These are phyloP conservation scores for Suaeda aralocaspica DNA, from an alignment of 148 eudicot species.

Conservation along the genomic window DNA sequence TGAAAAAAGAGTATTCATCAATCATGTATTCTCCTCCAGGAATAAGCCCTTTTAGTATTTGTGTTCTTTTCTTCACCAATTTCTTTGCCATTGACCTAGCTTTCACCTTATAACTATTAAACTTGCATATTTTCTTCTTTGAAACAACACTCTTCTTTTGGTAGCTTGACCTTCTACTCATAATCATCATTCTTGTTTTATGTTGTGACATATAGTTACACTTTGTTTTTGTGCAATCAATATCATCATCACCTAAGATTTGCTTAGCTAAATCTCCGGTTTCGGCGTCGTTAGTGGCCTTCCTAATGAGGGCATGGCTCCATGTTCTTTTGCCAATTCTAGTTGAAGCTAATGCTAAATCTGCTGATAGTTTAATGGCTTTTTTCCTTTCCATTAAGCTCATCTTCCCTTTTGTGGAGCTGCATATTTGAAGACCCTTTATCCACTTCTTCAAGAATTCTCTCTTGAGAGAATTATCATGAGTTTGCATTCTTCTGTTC, in stretches of 20 bases:
- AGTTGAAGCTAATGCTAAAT: conserved; percentile 72
- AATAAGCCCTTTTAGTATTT: conserved; percentile 52
- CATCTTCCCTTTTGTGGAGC: conserved; percentile 40
- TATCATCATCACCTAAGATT: conserved; percentile 8
- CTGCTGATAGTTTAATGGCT: conserved; percentile 65
- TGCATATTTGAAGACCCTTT: conserved; percentile 43
- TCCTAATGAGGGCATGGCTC: conserved; percentile 53
- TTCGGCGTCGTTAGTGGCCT: conserved; percentile 28
- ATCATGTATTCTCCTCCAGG: conserved; percentile 74
- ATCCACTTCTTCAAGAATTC: conserved; percentile 65
- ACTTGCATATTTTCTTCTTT: conserved; percentile 10
- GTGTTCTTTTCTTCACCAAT: conserved; percentile 54
- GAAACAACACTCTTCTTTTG: conserved; percentile 3
- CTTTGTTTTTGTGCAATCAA: not conserved
- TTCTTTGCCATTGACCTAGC: conserved; percentile 43
- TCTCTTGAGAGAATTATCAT: conserved; percentile 39
- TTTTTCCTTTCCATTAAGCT: conserved; percentile 49
- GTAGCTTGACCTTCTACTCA: not conserved
- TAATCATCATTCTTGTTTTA: not conserved
- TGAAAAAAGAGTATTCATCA: conserved; percentile 49
- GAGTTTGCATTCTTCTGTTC: conserved; percentile 27
- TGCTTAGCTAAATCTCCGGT: conserved; percentile 14
- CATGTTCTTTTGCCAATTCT: conserved; percentile 31
- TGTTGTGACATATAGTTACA: no score
- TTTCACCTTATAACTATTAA: conserved; percentile 19